A percentile compares a stretch with the other conserved stretches of the same genome.
Conservation (phyloP, 2,329 filamentous ascomycete species). For the Dactylella cylindrospora region DNA sequence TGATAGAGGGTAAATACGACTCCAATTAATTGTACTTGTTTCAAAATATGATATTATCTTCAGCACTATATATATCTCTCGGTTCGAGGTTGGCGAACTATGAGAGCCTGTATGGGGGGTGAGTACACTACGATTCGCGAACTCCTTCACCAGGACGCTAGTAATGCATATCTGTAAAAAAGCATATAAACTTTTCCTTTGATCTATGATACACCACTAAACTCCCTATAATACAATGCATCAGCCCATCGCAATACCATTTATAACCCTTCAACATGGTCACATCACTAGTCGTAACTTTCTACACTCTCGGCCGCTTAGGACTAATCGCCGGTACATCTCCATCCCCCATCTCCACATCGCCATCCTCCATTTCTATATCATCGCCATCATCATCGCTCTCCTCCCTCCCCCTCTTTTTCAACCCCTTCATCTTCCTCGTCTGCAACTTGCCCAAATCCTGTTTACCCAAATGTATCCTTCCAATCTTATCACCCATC, state of each 20-base stretch:
- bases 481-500: conserved; percentile 94
- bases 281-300: too few relatives aligned
- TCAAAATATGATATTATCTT: too few relatives aligned
- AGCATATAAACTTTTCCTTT: conserved; percentile 40
- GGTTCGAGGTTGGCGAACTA: too few relatives aligned
- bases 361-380: conserved; percentile 48
- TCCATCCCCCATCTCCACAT: conserved; percentile 57
- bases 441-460: conserved; percentile 86
- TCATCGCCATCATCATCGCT: conserved; percentile 58
- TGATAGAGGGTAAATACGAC: too few relatives aligned
- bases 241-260: neutral
- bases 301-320: conserved; percentile 24
- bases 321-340: conserved; percentile 31
- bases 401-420: conserved; percentile 70
- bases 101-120: too few relatives aligned
- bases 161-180: too few relatives aligned
- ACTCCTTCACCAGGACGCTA: too few relatives aligned
- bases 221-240: conserved; percentile 26
- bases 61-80: too few relatives aligned
- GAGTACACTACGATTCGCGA: too few relatives aligned
- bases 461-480: conserved; percentile 87
- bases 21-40: too few relatives aligned
- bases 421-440: conserved; percentile 98
- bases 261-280: too few relatives aligned
- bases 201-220: conserved; percentile 42